Percentiles rank a stretch among this genome's conserved stretches.
phyloP scores from a whole-genome alignment of 148 eudicot genomes.

The Rhododendron ferrugineum region DNA sequence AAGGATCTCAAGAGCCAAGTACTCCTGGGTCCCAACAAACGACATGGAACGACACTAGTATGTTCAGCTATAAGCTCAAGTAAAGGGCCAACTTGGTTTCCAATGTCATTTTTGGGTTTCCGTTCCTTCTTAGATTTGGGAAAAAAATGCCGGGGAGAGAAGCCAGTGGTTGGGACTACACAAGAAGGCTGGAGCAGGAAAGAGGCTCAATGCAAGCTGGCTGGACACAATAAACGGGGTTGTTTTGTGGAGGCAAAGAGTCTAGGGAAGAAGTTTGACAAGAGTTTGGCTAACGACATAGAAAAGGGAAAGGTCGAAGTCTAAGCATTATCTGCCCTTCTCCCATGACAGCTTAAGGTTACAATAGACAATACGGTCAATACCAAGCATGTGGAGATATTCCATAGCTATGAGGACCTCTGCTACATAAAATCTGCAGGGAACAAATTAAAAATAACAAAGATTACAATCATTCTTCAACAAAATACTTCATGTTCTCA shows the following conservation, averaged over 20 bases:
- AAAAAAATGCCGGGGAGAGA: constrained; percentile 49
- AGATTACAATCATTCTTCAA: too few species aligned
- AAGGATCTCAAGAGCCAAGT: constrained; percentile 28
- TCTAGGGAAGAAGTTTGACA: constrained; percentile 17
- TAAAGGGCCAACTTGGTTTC: constrained; percentile 36
- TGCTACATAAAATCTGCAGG: too few species aligned
- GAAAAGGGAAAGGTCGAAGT: constrained; percentile 64
- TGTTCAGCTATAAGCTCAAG: constrained; percentile 61
- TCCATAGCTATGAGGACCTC: too few species aligned
- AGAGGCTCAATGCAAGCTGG: constrained; percentile 25
- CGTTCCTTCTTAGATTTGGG: constrained; percentile 51
- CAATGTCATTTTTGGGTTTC: constrained; percentile 36
- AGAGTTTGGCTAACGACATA: constrained; percentile 57
- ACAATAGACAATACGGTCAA: constrained; percentile 31
- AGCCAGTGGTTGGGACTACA: constrained; percentile 55
- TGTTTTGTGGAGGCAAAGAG: constrained; percentile 30
- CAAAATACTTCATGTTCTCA: too few species aligned
- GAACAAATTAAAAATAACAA: too few species aligned
- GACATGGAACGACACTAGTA: constrained; percentile 34
- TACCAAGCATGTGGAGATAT: constrained; percentile 62
- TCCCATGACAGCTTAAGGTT: constrained; percentile 50
- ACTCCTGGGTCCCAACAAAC: constrained; percentile 43
- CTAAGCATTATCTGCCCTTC: constrained; percentile 75
- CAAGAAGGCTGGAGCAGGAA: constrained; percentile 62
- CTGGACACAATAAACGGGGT: constrained; percentile 8